Conservation (phyloP, 208 protist species). For the Phytomonas sp. region DNA sequence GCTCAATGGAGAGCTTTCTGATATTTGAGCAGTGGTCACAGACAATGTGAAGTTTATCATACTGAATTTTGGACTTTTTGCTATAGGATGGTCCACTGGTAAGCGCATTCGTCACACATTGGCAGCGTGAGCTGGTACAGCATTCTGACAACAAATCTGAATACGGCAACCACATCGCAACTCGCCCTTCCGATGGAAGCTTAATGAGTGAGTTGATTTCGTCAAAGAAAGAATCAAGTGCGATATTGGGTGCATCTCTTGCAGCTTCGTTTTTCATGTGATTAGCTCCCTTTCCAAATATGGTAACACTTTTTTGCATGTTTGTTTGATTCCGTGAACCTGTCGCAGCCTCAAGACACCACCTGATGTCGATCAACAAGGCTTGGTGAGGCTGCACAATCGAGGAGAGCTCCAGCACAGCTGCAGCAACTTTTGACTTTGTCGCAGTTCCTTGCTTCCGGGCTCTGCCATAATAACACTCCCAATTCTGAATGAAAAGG, state of each 20-base stretch:
- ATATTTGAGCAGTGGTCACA: neutral
- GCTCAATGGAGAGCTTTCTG: neutral
- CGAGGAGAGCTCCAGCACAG: slow-evolving; percentile 5
- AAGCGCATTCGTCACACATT: neutral
- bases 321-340: neutral
- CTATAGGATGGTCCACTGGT: neutral
- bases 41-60: neutral
- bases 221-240: neutral
- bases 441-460: neutral
- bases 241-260: neutral
- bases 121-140: neutral
- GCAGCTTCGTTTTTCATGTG: neutral
- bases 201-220: neutral
- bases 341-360: slow-evolving; percentile 26
- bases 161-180: slow-evolving; percentile 18
- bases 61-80: neutral
- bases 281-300: neutral
- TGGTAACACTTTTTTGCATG: neutral
- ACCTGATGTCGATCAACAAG: slow-evolving; percentile 46
- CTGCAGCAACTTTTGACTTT: neutral
- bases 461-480: neutral
- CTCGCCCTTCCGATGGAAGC: slow-evolving; percentile 4
- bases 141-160: neutral
- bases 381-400: slow-evolving; percentile 54
- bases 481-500: neutral